Base-by-base conservation (phyloP, 768 basidiomycete genomes). In the Terana coerulea region DNA sequence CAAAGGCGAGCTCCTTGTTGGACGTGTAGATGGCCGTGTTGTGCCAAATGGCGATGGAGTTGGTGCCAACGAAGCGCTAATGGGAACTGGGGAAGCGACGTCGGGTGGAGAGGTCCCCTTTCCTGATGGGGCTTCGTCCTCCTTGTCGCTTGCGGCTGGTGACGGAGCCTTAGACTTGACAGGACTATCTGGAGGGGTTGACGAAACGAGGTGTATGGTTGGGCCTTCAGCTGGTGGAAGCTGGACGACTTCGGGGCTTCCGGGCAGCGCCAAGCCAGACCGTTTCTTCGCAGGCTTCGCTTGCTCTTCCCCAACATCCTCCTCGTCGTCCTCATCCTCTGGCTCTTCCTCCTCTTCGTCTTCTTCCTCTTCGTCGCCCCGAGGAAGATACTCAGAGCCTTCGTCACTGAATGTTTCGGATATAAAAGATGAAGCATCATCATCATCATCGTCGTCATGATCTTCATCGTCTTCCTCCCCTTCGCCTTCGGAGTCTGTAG, bases 1-100 rank as follows among this genome's bases (percentile, higher is more conserved):
- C 43, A 91, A 70, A 1, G 89, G 89, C 3, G 89, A 90, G 57
- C 89, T 91, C n/a, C 86, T 80, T 3, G 75, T 66, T 0, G 88
- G 88, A 6, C 83, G 78, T 7, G 86, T 76, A 41, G 77, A 83
- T 1, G 81, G 81, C 33, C 85, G 73, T 29, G 81, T 80, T 15
- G 77, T 63, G 21, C 75, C 75, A 28, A 83, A 63, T 2, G 72
- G 67, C 19, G 79, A 73, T 1, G 48, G 3, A 15, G 49, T 14
- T 6, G 49, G 72, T 12, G n/a, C n/a, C n/a, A n/a, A n/a, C n/a
- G n/a, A n/a, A n/a, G 46, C 41, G 30, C 25, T 40, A 12, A 55
- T 28, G 17, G 64, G 58, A 5, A 43, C 35, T 2, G 61, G 51
- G 6, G 59, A 51, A 12, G 63, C 62, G 17, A 64, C 54, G 3